These are phyloP conservation scores for Excoecaria cochinchinensis DNA, from an alignment of 345 rosid genomes.

Conservation along the genomic window DNA sequence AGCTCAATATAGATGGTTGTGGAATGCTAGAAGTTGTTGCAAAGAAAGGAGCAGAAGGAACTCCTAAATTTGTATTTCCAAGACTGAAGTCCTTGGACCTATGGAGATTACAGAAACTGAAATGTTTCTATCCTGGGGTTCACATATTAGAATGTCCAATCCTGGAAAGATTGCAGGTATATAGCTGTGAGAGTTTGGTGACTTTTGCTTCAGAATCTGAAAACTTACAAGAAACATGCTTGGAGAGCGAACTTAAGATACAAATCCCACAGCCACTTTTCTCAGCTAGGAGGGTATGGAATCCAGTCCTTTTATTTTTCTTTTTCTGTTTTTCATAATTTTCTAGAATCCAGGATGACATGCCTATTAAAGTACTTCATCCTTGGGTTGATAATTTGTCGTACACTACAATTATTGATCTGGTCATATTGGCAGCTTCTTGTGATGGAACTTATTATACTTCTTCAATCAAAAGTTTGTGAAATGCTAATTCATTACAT, in stretches of 20 bases:
- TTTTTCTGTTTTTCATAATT: no score
- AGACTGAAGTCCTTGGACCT: not conserved
- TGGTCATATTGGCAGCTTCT: no score
- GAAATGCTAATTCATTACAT: not conserved
- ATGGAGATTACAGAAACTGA: not conserved
- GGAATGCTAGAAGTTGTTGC: constrained; percentile 20
- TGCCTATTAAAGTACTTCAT: not conserved
- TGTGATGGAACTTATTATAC: not conserved
- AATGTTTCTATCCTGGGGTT: constrained; percentile 8
- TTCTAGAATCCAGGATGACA: not conserved
- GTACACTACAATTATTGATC: no score
- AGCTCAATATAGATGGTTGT: not conserved
- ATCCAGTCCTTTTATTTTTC: not conserved
- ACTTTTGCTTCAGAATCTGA: not conserved
- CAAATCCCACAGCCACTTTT: constrained; percentile 9
- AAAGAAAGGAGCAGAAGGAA: constrained; percentile 4
- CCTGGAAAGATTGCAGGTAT: not conserved
- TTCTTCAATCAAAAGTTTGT: not conserved
- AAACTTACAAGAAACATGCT: not conserved
- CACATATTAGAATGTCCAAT: constrained; percentile 18
- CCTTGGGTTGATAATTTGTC: not conserved
- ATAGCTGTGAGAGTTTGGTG: not conserved
- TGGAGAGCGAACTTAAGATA: not conserved
- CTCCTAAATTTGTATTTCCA: constrained; percentile 18
- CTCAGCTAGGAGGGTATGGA: not conserved